phyloP scores from a whole-genome alignment of 2,329 filamentous ascomycete species.

The Penicillium sp. region DNA sequence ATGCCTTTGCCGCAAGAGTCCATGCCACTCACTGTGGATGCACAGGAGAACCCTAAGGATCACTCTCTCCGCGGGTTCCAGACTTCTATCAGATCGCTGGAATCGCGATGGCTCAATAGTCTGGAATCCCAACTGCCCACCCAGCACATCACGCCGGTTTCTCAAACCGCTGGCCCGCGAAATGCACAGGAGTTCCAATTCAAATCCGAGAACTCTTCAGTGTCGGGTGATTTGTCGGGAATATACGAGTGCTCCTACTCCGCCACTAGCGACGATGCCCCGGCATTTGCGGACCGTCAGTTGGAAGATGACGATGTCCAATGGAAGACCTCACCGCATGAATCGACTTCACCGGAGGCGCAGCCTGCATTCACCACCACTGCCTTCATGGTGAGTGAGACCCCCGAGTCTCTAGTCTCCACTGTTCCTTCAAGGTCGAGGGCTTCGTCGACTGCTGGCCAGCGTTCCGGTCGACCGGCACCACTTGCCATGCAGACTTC shows the following conservation, averaged over 20 bases:
- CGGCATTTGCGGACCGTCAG: slow-evolving; percentile 24
- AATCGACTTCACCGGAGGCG: slow-evolving; percentile 19
- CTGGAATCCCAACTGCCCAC: slow-evolving; percentile 29
- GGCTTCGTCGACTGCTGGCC: slow-evolving; percentile 19
- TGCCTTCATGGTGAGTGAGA: slow-evolving; percentile 32
- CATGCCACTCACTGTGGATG: slow-evolving; percentile 14
- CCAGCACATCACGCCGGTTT: slow-evolving; percentile 22
- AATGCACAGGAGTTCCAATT: slow-evolving; percentile 28
- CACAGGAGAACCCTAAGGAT: slow-evolving; percentile 20
- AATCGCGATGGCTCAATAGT: slow-evolving; percentile 28
- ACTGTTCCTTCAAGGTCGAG: slow-evolving; percentile 21
- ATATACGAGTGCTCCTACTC: slow-evolving; percentile 30
- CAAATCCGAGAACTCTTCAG: slow-evolving; percentile 32
- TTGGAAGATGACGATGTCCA: slow-evolving; percentile 25
- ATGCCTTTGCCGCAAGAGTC: slow-evolving; percentile 12
- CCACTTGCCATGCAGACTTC: slow-evolving; percentile 27
- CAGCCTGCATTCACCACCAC: slow-evolving; percentile 24
- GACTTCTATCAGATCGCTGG: slow-evolving; percentile 24
- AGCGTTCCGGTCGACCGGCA: slow-evolving; percentile 22
- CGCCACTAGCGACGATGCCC: slow-evolving; percentile 25
- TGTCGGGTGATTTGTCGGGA: slow-evolving; percentile 29
- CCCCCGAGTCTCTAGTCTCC: slow-evolving; percentile 24
- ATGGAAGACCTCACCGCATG: slow-evolving; percentile 26
- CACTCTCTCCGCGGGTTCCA: slow-evolving; percentile 19
- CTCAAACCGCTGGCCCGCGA: slow-evolving; percentile 16